These are phyloP conservation scores for Botryotinia calthae DNA, from an alignment of 2,329 filamentous ascomycete species.

Conservation along the genomic window DNA sequence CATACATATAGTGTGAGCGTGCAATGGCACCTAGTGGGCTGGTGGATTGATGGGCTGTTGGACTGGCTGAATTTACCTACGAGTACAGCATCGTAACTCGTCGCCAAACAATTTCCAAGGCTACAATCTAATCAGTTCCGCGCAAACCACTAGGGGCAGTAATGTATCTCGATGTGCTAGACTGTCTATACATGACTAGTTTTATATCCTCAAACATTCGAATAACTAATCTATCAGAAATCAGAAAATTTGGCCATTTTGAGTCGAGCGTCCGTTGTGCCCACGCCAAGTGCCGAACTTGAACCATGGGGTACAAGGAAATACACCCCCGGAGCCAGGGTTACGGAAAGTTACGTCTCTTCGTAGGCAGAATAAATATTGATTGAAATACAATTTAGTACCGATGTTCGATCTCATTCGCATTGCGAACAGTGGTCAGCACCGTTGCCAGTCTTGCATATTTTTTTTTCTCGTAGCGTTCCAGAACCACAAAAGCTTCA, in stretches of 20 bases:
- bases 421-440: background rate
- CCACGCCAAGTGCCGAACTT: background rate
- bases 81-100: background rate
- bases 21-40: background rate
- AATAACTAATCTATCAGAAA: background rate
- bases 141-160: background rate
- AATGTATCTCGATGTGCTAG: background rate
- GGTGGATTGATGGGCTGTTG: background rate
- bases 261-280: background rate
- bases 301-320: conserved; percentile 1
- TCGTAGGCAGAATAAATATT: background rate
- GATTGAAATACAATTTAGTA: background rate
- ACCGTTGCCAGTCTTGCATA: background rate
- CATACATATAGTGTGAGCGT: background rate
- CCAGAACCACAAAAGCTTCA: conserved; percentile 2
- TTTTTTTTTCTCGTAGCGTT: background rate
- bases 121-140: background rate
- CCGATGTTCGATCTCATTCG: background rate
- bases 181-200: background rate
- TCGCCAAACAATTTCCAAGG: background rate
- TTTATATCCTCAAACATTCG: background rate
- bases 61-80: background rate
- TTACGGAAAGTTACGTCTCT: background rate
- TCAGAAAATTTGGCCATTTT: background rate
- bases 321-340: conserved; percentile 1